Evolutionary conservation across 495 filamentous ascomycete species (phyloP).

Genomic region (Lepidopterella palustris): DNA sequence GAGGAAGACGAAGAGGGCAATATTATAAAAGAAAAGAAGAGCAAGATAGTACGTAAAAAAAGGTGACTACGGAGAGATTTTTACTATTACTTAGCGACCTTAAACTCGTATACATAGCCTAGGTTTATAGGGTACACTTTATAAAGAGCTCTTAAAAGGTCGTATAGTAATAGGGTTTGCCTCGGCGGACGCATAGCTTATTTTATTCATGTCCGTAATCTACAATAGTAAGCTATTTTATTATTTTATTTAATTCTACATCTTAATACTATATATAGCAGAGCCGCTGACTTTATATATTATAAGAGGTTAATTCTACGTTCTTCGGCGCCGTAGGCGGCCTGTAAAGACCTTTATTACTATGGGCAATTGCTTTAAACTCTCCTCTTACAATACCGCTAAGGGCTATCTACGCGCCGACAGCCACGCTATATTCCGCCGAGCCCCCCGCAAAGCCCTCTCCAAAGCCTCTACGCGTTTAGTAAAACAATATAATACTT

Average conservation of each 20-base stretch:
- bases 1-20: neutral
- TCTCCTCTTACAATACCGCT: neutral
- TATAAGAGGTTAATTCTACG: neutral
- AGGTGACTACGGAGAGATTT: neutral
- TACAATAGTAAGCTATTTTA: constrained; percentile 1
- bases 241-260: neutral
- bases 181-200: neutral
- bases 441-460: neutral
- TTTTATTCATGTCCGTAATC: neutral
- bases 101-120: neutral
- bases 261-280: neutral
- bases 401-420: neutral
- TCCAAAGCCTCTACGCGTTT: neutral
- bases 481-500: neutral
- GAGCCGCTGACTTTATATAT: constrained; percentile 1
- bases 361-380: neutral
- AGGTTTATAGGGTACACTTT: neutral
- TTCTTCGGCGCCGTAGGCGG: neutral
- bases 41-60: neutral
- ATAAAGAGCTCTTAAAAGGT: neutral
- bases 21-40: constrained; percentile 1
- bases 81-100: neutral
- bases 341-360: neutral
- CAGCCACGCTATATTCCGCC: neutral
- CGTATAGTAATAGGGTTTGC: constrained; percentile 1